These are phyloP conservation scores for Myxozyma geophila DNA, from an alignment of 805 yeast species.

Conservation along the genomic window DNA sequence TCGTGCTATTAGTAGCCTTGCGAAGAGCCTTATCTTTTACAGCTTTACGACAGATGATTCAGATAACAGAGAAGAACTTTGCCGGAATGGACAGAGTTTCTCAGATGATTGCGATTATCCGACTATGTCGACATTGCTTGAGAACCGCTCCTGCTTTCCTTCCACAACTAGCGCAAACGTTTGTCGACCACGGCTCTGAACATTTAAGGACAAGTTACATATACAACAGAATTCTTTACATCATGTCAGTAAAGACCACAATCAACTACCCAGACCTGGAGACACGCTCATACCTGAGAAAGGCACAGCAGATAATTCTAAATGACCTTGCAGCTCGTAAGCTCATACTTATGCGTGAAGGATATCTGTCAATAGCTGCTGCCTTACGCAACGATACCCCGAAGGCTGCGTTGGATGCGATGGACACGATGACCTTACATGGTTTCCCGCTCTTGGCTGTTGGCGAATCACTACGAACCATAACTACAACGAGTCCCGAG, in stretches of 20 bases:
- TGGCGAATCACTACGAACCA: constrained; percentile 10
- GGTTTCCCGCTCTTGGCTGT: constrained; percentile 9
- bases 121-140: constrained; percentile 11
- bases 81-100: neutral
- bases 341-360: constrained; percentile 16
- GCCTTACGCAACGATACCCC: constrained; percentile 17
- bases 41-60: constrained; percentile 9
- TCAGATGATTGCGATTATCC: constrained; percentile 19
- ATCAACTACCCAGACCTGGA: constrained; percentile 1
- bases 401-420: constrained; percentile 9
- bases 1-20: constrained; percentile 17
- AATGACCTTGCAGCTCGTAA: constrained; percentile 8
- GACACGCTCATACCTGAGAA: neutral
- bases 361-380: constrained; percentile 23
- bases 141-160: constrained; percentile 5
- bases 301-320: constrained; percentile 21
- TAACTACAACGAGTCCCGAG: constrained; percentile 1
- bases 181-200: constrained; percentile 13
- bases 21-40: constrained; percentile 1
- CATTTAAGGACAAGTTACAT: constrained; percentile 11
- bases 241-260: constrained; percentile 14
- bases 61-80: constrained; percentile 9
- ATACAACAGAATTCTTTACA: constrained; percentile 19
- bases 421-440: constrained; percentile 20
- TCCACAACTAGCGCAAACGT: constrained; percentile 12